Conservation (phyloP, 2,329 filamentous ascomycete species). For the Lachnellula cervina region DNA sequence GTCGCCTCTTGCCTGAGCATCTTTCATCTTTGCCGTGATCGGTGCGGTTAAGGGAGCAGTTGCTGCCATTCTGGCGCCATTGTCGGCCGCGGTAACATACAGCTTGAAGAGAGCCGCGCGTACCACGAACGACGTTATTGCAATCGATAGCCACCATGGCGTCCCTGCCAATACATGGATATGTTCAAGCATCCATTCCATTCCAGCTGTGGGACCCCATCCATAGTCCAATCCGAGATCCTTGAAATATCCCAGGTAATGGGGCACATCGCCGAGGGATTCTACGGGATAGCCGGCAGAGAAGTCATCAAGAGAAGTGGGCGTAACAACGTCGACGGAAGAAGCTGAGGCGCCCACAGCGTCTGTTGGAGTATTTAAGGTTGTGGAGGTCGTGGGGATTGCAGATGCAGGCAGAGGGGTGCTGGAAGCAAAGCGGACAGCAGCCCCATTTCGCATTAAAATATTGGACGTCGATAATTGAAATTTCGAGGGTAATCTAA, state of each 20-base stretch:
- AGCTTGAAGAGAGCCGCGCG: slow-evolving; percentile 64
- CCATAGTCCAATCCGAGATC: slow-evolving; percentile 83
- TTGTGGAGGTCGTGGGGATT: slow-evolving; percentile 8
- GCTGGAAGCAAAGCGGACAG: slow-evolving; percentile 28
- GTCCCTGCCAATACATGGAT: slow-evolving; percentile 69
- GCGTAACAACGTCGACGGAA: neutral
- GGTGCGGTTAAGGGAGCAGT: slow-evolving; percentile 55
- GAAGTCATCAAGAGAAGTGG: slow-evolving; percentile 18
- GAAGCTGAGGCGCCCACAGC: slow-evolving; percentile 9
- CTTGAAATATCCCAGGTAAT: slow-evolving; percentile 77
- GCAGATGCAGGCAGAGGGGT: slow-evolving; percentile 11
- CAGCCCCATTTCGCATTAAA: slow-evolving; percentile 24
- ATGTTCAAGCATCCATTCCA: slow-evolving; percentile 77
- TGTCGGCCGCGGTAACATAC: slow-evolving; percentile 57
- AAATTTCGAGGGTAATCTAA: slow-evolving; percentile 10
- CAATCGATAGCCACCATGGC: slow-evolving; percentile 79
- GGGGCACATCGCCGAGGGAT: slow-evolving; percentile 32
- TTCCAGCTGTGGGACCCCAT: slow-evolving; percentile 67
- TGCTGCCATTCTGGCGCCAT: slow-evolving; percentile 55
- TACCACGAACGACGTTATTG: slow-evolving; percentile 58
- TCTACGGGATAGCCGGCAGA: slow-evolving; percentile 17
- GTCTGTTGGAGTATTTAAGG: slow-evolving; percentile 7
- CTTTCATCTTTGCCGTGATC: slow-evolving; percentile 49
- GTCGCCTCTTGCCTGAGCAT: slow-evolving; percentile 37
- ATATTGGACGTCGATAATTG: slow-evolving; percentile 13